Evolutionary conservation across 2,329 filamentous ascomycete species (phyloP).

Genomic region (Aspergillus sp.): DNA sequence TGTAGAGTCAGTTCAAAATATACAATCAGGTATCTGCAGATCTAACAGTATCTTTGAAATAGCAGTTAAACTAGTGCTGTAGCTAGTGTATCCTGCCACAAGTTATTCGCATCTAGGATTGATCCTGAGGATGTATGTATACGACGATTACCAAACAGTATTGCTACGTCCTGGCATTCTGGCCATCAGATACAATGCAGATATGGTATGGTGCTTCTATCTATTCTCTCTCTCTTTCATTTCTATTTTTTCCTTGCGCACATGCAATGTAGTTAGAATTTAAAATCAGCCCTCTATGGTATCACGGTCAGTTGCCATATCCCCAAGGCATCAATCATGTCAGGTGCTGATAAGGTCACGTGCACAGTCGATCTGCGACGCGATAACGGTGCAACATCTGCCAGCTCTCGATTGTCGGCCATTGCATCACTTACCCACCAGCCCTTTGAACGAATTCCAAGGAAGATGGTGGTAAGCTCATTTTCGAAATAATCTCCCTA

Average conservation of each 20-base stretch:
- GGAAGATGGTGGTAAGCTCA: constrained; percentile 4
- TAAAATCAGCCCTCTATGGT: neutral
- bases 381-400: neutral
- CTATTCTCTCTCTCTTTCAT: too few relatives aligned
- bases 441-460: neutral
- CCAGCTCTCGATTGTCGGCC: neutral
- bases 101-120: too few relatives aligned
- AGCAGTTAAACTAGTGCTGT: too few relatives aligned
- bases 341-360: constrained; percentile 11
- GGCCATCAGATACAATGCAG: neutral
- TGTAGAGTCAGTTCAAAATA: too few relatives aligned
- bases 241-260: too few relatives aligned
- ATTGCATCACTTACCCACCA: neutral
- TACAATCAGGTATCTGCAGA: too few relatives aligned
- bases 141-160: too few relatives aligned
- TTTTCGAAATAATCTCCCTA: neutral
- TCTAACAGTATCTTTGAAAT: too few relatives aligned
- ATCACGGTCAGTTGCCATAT: neutral
- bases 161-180: neutral
- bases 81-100: too few relatives aligned
- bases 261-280: neutral
- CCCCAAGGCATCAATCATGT: constrained; percentile 3
- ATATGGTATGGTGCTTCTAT: too few relatives aligned
- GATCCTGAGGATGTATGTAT: too few relatives aligned
- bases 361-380: neutral